These are phyloP conservation scores for Hyphopichia burtonii DNA, from an alignment of 1,139 yeast species.

Conservation along the genomic window DNA sequence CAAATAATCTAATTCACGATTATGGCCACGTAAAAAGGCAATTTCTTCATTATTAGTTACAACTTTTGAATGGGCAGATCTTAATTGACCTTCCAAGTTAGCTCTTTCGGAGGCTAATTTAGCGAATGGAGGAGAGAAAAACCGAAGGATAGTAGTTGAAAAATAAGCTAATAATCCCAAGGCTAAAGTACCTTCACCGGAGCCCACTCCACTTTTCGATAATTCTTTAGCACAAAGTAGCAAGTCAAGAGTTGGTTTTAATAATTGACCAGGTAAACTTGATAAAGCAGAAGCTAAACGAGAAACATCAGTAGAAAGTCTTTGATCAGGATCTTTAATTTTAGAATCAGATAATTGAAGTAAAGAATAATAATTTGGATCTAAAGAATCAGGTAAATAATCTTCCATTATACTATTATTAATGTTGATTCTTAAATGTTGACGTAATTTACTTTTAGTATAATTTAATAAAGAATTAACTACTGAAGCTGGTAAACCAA, in stretches of 20 bases:
- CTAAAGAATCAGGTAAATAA: conserved; percentile 63
- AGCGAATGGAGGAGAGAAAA: conserved; percentile 90
- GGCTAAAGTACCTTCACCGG: conserved; percentile 82
- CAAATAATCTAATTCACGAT: conserved; percentile 71
- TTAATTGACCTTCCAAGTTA: conserved; percentile 79
- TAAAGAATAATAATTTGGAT: conserved; percentile 44
- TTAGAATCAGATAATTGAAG: conserved; percentile 56
- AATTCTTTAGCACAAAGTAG: conserved; percentile 80
- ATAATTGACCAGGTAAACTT: conserved; percentile 77
- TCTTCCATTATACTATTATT: conserved; percentile 63
- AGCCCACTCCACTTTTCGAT: conserved; percentile 70
- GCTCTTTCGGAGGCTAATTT: conserved; percentile 77
- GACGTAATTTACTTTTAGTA: conserved; percentile 68
- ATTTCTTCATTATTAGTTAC: conserved; percentile 83
- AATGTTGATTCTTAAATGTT: conserved; percentile 63
- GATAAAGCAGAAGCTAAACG: conserved; percentile 73
- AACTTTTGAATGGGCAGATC: conserved; percentile 78
- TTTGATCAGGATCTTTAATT: conserved; percentile 77
- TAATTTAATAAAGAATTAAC: conserved; percentile 74
- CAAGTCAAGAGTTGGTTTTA: conserved; percentile 83
- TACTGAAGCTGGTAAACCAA: conserved; percentile 85
- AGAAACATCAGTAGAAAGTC: conserved; percentile 76
- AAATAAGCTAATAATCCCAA: conserved; percentile 80
- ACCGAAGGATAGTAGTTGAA: conserved; percentile 69
- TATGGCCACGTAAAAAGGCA: conserved; percentile 81